A percentile compares a stretch with the other conserved stretches of the same genome.
Conservation (phyloP, 768 basidiomycete genomes). For the Lentinula sp. region DNA sequence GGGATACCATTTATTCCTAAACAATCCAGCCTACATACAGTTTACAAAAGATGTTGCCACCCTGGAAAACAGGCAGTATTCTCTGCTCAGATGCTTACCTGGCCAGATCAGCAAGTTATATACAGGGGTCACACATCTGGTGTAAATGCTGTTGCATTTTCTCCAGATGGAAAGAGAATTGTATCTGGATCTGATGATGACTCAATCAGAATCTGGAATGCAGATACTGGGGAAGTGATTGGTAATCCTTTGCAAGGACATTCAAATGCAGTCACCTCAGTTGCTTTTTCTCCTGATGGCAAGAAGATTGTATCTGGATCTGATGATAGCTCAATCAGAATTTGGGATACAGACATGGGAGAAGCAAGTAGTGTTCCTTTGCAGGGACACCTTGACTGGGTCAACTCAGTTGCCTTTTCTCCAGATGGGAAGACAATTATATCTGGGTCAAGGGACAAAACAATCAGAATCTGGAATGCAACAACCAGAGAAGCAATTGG, state of each 20-base stretch:
- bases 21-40: slow-evolving; percentile 8
- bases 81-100: not conserved
- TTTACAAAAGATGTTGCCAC: not conserved
- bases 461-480: too few species aligned
- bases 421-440: too few species aligned
- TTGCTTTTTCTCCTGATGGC: not conserved
- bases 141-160: too few species aligned
- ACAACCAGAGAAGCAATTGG: too few species aligned
- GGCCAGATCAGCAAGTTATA: not conserved
- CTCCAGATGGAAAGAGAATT: not conserved
- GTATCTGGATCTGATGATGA: not conserved
- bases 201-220: not conserved
- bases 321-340: not conserved
- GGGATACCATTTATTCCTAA: slow-evolving; percentile 16
- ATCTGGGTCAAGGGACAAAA: too few species aligned
- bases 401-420: too few species aligned
- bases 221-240: not conserved
- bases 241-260: not conserved
- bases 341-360: too few species aligned
- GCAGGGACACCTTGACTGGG: too few species aligned
- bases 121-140: too few species aligned
- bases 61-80: not conserved
- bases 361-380: too few species aligned
- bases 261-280: not conserved
- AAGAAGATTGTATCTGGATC: not conserved